phyloP scores from a whole-genome alignment of 257 asterid genomes.

The Orobanche coerulescens region DNA sequence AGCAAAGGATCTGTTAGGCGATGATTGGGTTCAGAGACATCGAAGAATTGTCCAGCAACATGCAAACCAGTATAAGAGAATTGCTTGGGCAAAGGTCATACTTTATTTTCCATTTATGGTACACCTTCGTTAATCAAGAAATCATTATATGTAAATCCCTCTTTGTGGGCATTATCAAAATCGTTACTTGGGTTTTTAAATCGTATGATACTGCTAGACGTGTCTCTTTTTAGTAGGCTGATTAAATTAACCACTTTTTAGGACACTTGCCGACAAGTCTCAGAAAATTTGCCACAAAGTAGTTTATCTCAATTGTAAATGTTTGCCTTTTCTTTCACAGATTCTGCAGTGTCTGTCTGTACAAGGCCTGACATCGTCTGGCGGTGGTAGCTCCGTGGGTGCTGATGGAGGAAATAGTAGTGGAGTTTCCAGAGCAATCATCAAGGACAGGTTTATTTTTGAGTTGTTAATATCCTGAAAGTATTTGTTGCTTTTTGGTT shows the following conservation, averaged over 20 bases:
- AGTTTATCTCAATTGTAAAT: background rate
- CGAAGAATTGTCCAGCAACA: conserved; percentile 94
- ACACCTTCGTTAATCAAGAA: background rate
- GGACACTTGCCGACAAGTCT: background rate
- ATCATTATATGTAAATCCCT: background rate
- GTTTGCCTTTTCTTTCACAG: conserved; percentile 35
- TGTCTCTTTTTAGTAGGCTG: background rate
- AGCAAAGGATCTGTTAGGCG: conserved; percentile 96
- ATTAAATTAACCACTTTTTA: background rate
- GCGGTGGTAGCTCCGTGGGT: conserved; percentile 66
- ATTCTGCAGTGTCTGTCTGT: conserved; percentile 73
- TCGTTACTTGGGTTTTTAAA: background rate
- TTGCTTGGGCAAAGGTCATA: conserved; percentile 91
- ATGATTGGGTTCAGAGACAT: conserved; percentile 99
- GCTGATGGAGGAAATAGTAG: conserved; percentile 91
- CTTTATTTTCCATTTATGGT: conserved; percentile 4
- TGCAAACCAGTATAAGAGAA: conserved; percentile 92
- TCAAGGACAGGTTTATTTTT: conserved; percentile 73
- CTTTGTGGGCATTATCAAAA: background rate
- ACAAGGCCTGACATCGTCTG: conserved; percentile 86
- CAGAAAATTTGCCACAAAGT: background rate
- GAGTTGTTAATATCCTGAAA: conserved; percentile 20
- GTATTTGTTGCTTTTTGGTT: background rate
- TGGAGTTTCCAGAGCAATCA: conserved; percentile 83
- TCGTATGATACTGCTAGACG: background rate